Base-by-base conservation (phyloP, 352 stramenopile species). In the Elongisporangium undulatum region DNA sequence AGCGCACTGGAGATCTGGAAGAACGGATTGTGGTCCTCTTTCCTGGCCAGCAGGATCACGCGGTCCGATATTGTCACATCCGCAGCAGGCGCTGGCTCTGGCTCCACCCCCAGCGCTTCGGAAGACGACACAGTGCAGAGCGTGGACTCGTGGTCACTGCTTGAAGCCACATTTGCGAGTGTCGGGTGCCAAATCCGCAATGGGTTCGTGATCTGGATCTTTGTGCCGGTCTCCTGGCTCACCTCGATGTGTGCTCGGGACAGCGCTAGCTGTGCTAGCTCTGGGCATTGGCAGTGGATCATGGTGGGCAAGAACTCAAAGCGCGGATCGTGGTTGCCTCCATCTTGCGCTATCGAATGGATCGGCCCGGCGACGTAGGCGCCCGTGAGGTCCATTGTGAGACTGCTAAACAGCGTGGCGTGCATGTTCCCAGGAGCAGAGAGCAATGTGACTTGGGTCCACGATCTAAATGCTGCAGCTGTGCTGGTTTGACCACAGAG, bases 21-120 rank as follows among this genome's bases (percentile, higher is more conserved):
- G 49, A 75, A 77, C 45, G 69, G 69, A 34, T 74, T 77, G 55
- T 72, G 66, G 52, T 74, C 69, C 24, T 77, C 66, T 19, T 65
- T 66, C 12, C 69, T 56, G 17, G 69, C 56, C 7, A 71, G 26
- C 8, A 67, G 19, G 13, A 71, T 29, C 23, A 56, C 52, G 10
- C 49, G 19, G 3, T 53, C n/a, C 5, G 29, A 15, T 15, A 41
- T 41, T 41, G 22, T 61, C 56, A 72, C 2, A 41, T 52, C 48
- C 2, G 62, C 34, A 1, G n/a, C 23, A 41, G 5, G 9, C 29
- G 29, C 8, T 9, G 24, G 7, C 3, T 34, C 24, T 7, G 24
- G 3, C 7, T 41, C 29, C 5, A 15, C 13, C 29, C 8, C 5
- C 29, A 15, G 29, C 4, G 29, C 29, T 41, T 41, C 29, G 29